Evolutionary conservation across 2,329 filamentous ascomycete genomes (phyloP).

Genomic region (Alternaria gansuensis): DNA sequence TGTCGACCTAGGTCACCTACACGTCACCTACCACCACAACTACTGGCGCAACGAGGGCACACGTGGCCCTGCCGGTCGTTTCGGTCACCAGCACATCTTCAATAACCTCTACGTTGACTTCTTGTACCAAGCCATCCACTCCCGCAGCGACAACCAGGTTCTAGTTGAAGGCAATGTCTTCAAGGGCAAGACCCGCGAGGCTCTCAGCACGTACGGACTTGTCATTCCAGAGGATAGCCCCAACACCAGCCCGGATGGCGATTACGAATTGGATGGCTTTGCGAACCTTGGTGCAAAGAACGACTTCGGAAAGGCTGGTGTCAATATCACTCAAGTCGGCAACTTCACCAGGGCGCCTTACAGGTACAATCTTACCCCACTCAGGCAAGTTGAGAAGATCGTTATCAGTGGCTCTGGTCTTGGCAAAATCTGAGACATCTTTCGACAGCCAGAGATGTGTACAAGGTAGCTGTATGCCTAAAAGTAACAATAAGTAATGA

Average conservation of each 20-base stretch:
- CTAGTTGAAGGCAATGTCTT: conserved; percentile 61
- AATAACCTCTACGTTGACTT: conserved; percentile 59
- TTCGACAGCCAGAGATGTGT: not conserved
- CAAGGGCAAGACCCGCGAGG: conserved; percentile 58
- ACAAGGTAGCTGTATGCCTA: not conserved
- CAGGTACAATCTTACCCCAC: conserved; percentile 59
- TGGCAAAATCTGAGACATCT: conserved; percentile 50
- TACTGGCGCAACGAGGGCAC: conserved; percentile 71
- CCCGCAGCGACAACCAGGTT: conserved; percentile 56
- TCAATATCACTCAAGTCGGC: conserved; percentile 64
- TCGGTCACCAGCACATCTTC: conserved; percentile 71
- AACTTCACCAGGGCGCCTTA: conserved; percentile 61
- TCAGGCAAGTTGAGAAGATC: conserved; percentile 55
- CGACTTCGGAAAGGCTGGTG: conserved; percentile 59
- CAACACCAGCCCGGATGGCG: conserved; percentile 63
- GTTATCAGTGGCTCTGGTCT: conserved; percentile 59
- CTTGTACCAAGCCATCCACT: conserved; percentile 55
- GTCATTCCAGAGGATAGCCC: conserved; percentile 66
- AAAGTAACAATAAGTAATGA: conserved; percentile 2
- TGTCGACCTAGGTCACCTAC: conserved; percentile 69
- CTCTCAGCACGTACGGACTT: conserved; percentile 63
- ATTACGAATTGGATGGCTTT: conserved; percentile 64
- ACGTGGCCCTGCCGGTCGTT: conserved; percentile 69
- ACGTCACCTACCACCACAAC: conserved; percentile 74
- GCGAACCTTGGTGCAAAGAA: conserved; percentile 63